Percentiles rank a stretch among this genome's conserved stretches.
Evolutionary conservation across 2,329 filamentous ascomycete genomes (phyloP).

Genomic region (Grosmannia clavigera): DNA sequence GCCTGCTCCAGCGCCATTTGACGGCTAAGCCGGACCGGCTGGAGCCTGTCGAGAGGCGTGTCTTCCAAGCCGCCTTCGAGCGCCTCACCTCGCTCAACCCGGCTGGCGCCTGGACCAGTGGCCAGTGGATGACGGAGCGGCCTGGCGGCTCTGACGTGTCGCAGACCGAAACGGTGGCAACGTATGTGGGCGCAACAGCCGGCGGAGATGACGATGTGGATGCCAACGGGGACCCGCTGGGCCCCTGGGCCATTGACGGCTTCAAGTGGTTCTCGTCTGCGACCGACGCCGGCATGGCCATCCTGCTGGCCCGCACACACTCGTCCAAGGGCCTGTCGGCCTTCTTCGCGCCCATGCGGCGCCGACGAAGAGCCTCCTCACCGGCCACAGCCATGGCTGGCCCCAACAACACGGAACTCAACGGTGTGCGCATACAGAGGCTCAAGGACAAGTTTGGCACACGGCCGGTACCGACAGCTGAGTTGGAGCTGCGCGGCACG

Average conservation of each 20-base stretch:
- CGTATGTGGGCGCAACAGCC: conserved; percentile 8
- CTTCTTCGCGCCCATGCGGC: conserved; percentile 53
- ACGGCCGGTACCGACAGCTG: conserved; percentile 56
- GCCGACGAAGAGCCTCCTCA: conserved; percentile 17
- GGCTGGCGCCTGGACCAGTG: conserved; percentile 50
- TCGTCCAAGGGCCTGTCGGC: conserved; percentile 38
- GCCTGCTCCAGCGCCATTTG: conserved; percentile 34
- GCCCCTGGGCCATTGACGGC: conserved; percentile 48
- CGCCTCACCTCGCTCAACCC: conserved; percentile 42
- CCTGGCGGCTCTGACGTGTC: conserved; percentile 58
- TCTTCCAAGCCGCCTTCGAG: conserved; percentile 39
- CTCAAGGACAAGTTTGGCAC: conserved; percentile 66
- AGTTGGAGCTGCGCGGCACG: conserved; percentile 53
- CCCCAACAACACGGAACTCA: conserved; percentile 32
- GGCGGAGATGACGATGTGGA: conserved; percentile 11
- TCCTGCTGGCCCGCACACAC: conserved; percentile 49
- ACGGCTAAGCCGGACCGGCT: conserved; percentile 9
- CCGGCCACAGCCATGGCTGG: conserved; percentile 17
- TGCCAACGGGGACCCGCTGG: conserved; percentile 27
- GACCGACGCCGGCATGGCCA: conserved; percentile 50
- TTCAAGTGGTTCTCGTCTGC: conserved; percentile 64
- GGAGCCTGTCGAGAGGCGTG: conserved; percentile 20
- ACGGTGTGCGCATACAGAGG: conserved; percentile 55
- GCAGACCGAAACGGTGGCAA: conserved; percentile 51
- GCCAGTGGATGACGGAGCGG: conserved; percentile 69